Percentiles rank a stretch among this genome's conserved stretches.
Evolutionary conservation across 2,329 filamentous ascomycete species (phyloP).

Genomic region (Alternaria sp.): DNA sequence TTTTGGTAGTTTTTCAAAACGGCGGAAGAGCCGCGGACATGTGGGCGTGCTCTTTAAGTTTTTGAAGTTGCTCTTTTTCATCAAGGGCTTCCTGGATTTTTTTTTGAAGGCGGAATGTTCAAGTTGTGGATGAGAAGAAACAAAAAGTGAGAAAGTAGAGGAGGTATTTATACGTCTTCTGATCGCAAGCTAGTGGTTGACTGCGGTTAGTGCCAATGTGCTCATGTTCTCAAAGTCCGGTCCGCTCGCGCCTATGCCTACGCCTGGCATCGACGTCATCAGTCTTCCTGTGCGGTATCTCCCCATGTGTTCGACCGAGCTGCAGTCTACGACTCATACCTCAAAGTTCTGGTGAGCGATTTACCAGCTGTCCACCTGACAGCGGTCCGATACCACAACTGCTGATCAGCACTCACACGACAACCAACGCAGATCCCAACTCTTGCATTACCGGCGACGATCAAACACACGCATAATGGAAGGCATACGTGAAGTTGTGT

Average conservation of each 20-base stretch:
- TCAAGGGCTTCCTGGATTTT: too few species aligned
- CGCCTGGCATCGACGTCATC: neutral
- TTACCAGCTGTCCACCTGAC: neutral
- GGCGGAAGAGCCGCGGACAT: neutral
- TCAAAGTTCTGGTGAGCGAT: neutral
- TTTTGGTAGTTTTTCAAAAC: neutral
- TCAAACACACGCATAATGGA: neutral
- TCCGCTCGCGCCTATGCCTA: rapidly evolving
- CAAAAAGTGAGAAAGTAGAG: neutral
- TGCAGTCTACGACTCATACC: rapidly evolving
- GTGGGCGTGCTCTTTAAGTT: too few species aligned
- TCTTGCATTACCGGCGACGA: neutral
- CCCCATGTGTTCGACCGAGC: neutral
- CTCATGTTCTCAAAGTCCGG: neutral
- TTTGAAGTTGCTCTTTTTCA: too few species aligned
- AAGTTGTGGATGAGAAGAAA: neutral
- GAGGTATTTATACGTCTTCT: neutral
- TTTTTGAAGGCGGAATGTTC: too few species aligned
- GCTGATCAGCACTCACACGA: neutral
- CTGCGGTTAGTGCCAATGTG: neutral
- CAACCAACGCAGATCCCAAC: neutral
- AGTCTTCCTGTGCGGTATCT: too few species aligned
- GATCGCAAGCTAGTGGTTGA: neutral
- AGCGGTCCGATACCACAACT: neutral
- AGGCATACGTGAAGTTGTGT: neutral